Conservation (phyloP, 306 rosid genomes). For the Casuarina equisetifolia region DNA sequence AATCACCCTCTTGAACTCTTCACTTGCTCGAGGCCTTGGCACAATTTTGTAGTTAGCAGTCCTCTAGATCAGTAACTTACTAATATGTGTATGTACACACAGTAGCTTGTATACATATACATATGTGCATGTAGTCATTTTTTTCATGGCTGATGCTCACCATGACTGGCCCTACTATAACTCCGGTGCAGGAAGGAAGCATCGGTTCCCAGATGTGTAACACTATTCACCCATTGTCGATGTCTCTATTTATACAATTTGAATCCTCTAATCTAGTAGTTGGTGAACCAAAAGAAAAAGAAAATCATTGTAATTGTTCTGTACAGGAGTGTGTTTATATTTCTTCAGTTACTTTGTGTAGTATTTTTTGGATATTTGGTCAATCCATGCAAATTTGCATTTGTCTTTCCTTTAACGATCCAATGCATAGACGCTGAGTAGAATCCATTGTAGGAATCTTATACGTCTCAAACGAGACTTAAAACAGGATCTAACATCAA, state of each 20-base stretch:
- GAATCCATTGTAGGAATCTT: no score
- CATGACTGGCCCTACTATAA: constrained; percentile 29
- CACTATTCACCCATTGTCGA: constrained; percentile 24
- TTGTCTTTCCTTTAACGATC: background rate
- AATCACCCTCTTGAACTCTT: constrained; percentile 58
- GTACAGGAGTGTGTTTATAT: constrained; percentile 21
- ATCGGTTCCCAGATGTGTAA: constrained; percentile 35
- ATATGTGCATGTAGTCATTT: constrained; percentile 43
- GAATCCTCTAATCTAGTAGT: constrained; percentile 27
- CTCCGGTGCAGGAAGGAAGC: constrained; percentile 30
- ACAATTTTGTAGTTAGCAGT: constrained; percentile 87
- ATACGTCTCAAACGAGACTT: no score
- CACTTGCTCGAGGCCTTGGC: constrained; percentile 27
- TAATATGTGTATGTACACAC: constrained; percentile 56
- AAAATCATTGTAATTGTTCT: constrained; percentile 8
- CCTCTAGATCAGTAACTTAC: constrained; percentile 33
- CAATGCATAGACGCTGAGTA: background rate
- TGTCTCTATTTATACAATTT: constrained; percentile 27
- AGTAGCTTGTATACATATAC: constrained; percentile 33
- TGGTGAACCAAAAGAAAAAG: background rate
- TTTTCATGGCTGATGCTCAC: constrained; percentile 45
- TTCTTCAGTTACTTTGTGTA: background rate
- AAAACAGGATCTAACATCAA: no score
- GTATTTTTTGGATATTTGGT: background rate
- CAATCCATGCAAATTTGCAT: no score